A percentile compares a stretch with the other conserved stretches of the same genome.
Conservation (phyloP, 1,284 basidiomycete species). For the Ustilago esculenta region DNA sequence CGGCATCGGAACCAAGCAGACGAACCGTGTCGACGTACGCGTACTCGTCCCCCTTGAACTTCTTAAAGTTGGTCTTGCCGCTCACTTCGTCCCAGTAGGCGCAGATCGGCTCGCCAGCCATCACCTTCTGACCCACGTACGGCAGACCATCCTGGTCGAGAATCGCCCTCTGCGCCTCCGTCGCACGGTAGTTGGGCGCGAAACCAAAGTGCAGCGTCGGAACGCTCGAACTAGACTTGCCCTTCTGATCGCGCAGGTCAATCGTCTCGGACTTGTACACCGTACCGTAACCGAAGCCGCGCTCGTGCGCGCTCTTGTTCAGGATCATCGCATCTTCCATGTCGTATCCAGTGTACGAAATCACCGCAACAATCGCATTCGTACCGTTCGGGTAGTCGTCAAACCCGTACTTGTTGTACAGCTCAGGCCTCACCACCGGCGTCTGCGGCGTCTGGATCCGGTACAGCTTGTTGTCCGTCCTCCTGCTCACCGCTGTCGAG, state of each 20-base stretch:
- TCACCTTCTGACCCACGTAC: conserved; percentile 77
- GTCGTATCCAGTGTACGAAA: conserved; percentile 99
- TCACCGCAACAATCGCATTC: conserved; percentile 97
- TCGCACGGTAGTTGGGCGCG: conserved; percentile 69
- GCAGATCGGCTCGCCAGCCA: conserved; percentile 76
- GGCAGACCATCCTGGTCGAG: conserved; percentile 89
- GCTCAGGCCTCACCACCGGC: conserved; percentile 88
- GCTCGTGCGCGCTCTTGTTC: conserved; percentile 98
- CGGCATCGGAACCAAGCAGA: conserved; percentile 82
- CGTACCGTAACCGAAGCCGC: conserved; percentile 95
- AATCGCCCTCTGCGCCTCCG: conserved; percentile 69
- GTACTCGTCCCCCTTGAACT: conserved; percentile 96
- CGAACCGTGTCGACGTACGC: conserved; percentile 93
- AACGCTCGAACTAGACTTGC: conserved; percentile 68
- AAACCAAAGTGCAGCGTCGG: conserved; percentile 78
- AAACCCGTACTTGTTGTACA: conserved; percentile 98
- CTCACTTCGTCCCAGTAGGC: conserved; percentile 90
- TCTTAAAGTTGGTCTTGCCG: conserved; percentile 83
- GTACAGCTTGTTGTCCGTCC: conserved; percentile 99
- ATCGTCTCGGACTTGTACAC: conserved; percentile 95
- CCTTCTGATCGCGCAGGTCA: conserved; percentile 80
- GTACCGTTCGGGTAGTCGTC: conserved; percentile 98
- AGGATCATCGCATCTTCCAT: conserved; percentile 99
- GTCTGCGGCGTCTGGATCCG: conserved; percentile 94
- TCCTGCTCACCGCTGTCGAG: conserved; percentile 84